Base-by-base conservation (phyloP, 2,329 filamentous ascomycete genomes). In the Colletotrichum spaethianum region DNA sequence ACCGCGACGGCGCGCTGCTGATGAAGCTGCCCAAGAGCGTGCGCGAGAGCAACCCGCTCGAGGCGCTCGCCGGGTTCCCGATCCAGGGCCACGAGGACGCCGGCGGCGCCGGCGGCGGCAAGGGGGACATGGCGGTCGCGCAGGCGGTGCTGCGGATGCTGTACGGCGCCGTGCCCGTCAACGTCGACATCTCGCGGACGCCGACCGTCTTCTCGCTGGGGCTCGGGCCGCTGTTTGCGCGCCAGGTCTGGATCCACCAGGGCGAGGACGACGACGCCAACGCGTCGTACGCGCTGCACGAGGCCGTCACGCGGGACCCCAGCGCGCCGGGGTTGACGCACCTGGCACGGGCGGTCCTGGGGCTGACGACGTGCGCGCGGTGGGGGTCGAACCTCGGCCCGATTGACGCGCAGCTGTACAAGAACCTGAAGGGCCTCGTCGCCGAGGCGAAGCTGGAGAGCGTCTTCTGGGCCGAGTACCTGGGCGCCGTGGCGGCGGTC, bases 1-100 rank as follows among this genome's bases (percentile, higher is more conserved):
- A 98, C 73, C 87, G 95, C 50, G 95, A 98, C 81, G 95, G 95
- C 0, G 91, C 91, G 53, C 83, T 98, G 48, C 94, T 94, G 82
- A 90, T 93, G 81, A 91, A 87, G 73, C 87, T 98, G 14, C 86
- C 90, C 0, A 75, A 81, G 0, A 79, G 86, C 0, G 81, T 93
- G 20, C 89, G 93, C 66, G 88, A 90, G 61, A 86, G 89, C 75
- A 87, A 92, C 76, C 94, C 95, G 0, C 83, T 97, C 2, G 76
- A 80, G 9, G 79, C 86, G 7, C 75, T 85, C 8, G 77, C 77
- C n/a, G 36, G 74, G 1, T 55, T 70, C 33, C 50, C 70, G 16
- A 65, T 56, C 42, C 69, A 52, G 60, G 68, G 28, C 20, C 59
- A 36, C 59, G 59, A 52, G 46, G 59, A 5, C 40, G 40, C 48